phyloP scores from a whole-genome alignment of 257 asterid genomes.

The Knoxia roxburghii region DNA sequence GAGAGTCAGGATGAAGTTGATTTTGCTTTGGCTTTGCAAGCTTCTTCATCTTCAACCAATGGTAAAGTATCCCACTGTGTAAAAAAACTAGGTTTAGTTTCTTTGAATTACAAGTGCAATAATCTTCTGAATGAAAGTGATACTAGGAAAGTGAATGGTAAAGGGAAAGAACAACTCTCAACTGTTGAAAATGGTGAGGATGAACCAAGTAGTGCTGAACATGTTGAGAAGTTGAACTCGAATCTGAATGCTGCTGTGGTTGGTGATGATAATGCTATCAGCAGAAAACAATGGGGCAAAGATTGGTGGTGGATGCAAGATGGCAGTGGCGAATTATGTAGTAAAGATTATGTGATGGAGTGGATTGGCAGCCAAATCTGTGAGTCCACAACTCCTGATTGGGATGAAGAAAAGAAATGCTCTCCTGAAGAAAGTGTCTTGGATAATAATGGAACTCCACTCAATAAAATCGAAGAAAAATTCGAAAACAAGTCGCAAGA shows the following conservation, averaged over 20 bases:
- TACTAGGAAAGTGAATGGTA: slow-evolving; percentile 25
- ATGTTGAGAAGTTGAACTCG: slow-evolving; percentile 53
- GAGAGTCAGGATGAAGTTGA: slow-evolving; percentile 84
- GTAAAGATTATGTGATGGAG: slow-evolving; percentile 89
- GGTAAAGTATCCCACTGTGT: slow-evolving; percentile 44
- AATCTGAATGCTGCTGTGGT: slow-evolving; percentile 23
- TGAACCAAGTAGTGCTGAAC: slow-evolving; percentile 42
- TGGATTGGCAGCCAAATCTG: slow-evolving; percentile 95
- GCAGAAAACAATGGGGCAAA: slow-evolving; percentile 76
- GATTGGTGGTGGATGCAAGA: slow-evolving; percentile 99
- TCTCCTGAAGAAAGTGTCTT: slow-evolving; percentile 18
- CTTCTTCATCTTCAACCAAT: slow-evolving; percentile 58
- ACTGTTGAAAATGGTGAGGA: slow-evolving; percentile 41
- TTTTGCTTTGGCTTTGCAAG: slow-evolving; percentile 91
- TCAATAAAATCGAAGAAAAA: slow-evolving; percentile 34
- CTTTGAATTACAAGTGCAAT: slow-evolving; percentile 29
- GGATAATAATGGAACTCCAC: slow-evolving; percentile 24
- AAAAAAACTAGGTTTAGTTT: slow-evolving; percentile 36
- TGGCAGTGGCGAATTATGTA: slow-evolving; percentile 82
- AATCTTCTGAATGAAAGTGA: slow-evolving; percentile 33
- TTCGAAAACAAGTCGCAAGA: slow-evolving; percentile 32
- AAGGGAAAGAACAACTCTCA: slow-evolving; percentile 64
- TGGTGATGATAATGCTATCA: slow-evolving; percentile 25
- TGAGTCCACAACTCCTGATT: slow-evolving; percentile 36
- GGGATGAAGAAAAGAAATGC: slow-evolving; percentile 70